These are phyloP conservation scores for Wallacemonas sp. DNA, from an alignment of 208 protist genomes.

Conservation along the genomic window DNA sequence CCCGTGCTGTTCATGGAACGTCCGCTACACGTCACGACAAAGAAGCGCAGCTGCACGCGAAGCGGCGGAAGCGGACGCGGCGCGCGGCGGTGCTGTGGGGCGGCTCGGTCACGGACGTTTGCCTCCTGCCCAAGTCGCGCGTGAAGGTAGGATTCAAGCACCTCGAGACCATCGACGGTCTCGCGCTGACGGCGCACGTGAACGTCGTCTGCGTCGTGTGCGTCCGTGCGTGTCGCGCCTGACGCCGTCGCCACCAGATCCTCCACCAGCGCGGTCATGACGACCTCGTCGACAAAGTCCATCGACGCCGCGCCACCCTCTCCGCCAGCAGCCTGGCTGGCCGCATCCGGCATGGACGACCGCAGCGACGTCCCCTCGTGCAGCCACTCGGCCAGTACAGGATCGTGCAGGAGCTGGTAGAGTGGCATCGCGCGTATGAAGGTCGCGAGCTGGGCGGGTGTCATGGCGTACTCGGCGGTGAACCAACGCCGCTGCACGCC, in stretches of 20 bases:
- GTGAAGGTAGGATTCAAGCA: slow-evolving; percentile 2
- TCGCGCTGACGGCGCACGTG: background rate
- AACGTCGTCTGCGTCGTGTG: background rate
- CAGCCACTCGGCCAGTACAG: slow-evolving; percentile 19
- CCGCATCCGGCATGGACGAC: background rate
- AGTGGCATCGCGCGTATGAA: slow-evolving; percentile 45
- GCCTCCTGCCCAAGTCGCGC: background rate
- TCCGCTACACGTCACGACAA: slow-evolving; percentile 78
- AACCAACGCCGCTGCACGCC: slow-evolving; percentile 71
- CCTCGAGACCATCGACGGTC: slow-evolving; percentile 6
- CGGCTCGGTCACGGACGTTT: too few species aligned
- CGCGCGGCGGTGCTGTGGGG: too few species aligned
- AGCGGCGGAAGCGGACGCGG: slow-evolving; percentile 35
- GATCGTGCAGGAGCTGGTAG: slow-evolving; percentile 51
- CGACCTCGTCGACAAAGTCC: background rate
- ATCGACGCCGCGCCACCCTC: background rate
- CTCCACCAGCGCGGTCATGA: slow-evolving; percentile 5
- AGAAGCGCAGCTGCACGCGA: slow-evolving; percentile 67
- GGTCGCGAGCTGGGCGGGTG: slow-evolving; percentile 44
- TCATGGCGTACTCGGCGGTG: slow-evolving; percentile 60
- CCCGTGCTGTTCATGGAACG: slow-evolving; percentile 56
- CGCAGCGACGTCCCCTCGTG: background rate
- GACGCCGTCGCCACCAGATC: background rate
- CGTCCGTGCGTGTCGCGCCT: background rate
- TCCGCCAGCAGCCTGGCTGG: too few species aligned